These are phyloP conservation scores for Quercus alba DNA, from an alignment of 306 rosid genomes.

Conservation along the genomic window DNA sequence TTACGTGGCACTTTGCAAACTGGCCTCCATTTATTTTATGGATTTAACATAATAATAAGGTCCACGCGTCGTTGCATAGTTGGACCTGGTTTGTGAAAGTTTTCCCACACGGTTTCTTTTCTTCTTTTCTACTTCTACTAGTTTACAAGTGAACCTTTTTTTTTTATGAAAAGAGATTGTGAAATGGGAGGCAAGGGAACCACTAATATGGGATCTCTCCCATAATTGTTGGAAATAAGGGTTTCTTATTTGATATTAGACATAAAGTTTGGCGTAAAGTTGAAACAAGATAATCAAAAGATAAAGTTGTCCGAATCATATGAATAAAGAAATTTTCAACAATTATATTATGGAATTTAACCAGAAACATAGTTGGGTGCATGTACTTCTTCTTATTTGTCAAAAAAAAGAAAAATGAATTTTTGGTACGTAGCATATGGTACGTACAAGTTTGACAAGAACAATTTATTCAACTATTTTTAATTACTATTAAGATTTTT, in stretches of 20 bases:
- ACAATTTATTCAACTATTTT: too few species aligned
- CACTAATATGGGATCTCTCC: not conserved
- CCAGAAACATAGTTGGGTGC: too few species aligned
- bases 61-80: conserved; percentile 79
- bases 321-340: not conserved
- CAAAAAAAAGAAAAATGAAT: too few species aligned
- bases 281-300: conserved; percentile 36
- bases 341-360: too few species aligned
- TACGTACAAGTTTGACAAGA: too few species aligned
- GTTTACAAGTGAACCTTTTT: not conserved
- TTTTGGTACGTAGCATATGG: too few species aligned
- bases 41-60: conserved; percentile 20
- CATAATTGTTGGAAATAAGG: not conserved
- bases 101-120: conserved; percentile 23
- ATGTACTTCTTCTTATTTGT: too few species aligned
- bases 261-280: conserved; percentile 40
- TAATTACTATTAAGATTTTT: too few species aligned
- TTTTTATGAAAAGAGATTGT: not conserved
- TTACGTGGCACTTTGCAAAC: conserved; percentile 21
- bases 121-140: not conserved
- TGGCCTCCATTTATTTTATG: conserved; percentile 53
- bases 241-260: conserved; percentile 12
- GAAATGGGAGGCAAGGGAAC: not conserved
- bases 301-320: conserved; percentile 20
- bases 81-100: conserved; percentile 40